phyloP scores from a whole-genome alignment of 2,329 filamentous ascomycete genomes.

The Xylariaceae sp. region DNA sequence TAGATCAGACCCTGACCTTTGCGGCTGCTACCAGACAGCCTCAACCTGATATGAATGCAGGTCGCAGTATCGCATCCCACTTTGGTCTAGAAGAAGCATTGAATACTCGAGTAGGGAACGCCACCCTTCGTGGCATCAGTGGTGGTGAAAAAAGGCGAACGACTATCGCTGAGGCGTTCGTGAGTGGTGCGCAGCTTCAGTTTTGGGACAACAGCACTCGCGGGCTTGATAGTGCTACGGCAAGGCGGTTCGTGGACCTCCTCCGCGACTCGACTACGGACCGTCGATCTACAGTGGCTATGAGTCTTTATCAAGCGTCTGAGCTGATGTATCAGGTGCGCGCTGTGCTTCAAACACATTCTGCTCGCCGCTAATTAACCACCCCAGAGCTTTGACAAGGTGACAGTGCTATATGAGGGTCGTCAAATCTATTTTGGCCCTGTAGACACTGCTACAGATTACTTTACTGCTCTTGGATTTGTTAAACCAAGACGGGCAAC shows the following conservation, averaged over 20 bases:
- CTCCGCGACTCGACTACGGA: conserved; percentile 50
- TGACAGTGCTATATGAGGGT: conserved; percentile 51
- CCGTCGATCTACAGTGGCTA: conserved; percentile 11
- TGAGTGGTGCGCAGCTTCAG: conserved; percentile 42
- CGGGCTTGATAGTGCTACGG: conserved; percentile 68
- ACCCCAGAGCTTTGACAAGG: conserved; percentile 56
- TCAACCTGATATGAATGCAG: neutral
- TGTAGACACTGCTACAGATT: conserved; percentile 52
- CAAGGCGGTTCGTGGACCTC: conserved; percentile 67
- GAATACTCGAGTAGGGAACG: conserved; percentile 69
- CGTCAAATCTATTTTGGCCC: conserved; percentile 60
- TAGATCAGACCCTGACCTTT: conserved; percentile 70
- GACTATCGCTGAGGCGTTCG: conserved; percentile 54
- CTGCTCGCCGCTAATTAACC: neutral
- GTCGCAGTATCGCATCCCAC: neutral
- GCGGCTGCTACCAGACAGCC: conserved; percentile 64
- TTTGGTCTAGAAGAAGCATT: conserved; percentile 35
- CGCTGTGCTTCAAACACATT: neutral
- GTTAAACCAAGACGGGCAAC: conserved; percentile 59
- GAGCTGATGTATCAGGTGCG: conserved; percentile 53
- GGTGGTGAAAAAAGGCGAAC: conserved; percentile 67
- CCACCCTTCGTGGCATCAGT: conserved; percentile 67
- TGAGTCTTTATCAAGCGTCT: conserved; percentile 68
- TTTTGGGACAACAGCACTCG: conserved; percentile 42
- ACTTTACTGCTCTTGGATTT: conserved; percentile 64